Conservation (phyloP, 2,329 filamentous ascomycete species). For the Verruconis gallopava region DNA sequence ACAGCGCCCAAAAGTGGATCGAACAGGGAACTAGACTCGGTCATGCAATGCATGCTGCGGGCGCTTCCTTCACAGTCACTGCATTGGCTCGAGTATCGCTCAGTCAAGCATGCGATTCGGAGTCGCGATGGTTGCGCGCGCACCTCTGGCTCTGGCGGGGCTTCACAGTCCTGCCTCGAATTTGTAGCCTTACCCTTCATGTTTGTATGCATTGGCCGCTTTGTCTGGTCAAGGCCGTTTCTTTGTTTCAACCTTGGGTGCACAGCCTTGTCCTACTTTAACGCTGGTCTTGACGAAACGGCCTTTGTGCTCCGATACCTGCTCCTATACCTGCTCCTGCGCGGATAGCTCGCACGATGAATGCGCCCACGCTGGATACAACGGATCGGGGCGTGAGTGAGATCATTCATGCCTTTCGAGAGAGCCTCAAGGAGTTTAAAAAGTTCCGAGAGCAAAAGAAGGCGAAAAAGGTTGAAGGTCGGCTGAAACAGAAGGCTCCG, state of each 20-base stretch:
- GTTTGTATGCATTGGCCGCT: too few species aligned
- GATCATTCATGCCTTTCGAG: slow-evolving; percentile 32
- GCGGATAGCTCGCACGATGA: too few species aligned
- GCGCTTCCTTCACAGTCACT: not conserved
- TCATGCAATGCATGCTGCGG: not conserved
- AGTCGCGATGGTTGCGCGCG: not conserved
- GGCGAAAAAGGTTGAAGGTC: slow-evolving; percentile 16
- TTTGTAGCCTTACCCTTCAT: too few species aligned
- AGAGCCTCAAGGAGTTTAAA: slow-evolving; percentile 33
- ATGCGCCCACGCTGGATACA: slow-evolving; percentile 3
- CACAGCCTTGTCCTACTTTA: too few species aligned
- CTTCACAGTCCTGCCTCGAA: too few species aligned
- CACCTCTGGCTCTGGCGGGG: not conserved
- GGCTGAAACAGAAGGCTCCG: slow-evolving; percentile 9
- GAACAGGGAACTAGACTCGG: too few species aligned
- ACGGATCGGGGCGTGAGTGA: slow-evolving; percentile 22
- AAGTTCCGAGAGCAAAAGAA: slow-evolving; percentile 24
- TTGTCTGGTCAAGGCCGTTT: too few species aligned
- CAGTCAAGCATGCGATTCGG: not conserved
- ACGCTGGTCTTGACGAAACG: too few species aligned
- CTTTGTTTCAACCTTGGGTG: too few species aligned
- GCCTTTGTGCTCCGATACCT: too few species aligned
- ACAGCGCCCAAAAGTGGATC: too few species aligned
- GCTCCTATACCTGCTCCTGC: too few species aligned
- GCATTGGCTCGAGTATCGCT: not conserved